Conservation (phyloP, 257 asterid species). For the Ophiorrhiza pumila region DNA sequence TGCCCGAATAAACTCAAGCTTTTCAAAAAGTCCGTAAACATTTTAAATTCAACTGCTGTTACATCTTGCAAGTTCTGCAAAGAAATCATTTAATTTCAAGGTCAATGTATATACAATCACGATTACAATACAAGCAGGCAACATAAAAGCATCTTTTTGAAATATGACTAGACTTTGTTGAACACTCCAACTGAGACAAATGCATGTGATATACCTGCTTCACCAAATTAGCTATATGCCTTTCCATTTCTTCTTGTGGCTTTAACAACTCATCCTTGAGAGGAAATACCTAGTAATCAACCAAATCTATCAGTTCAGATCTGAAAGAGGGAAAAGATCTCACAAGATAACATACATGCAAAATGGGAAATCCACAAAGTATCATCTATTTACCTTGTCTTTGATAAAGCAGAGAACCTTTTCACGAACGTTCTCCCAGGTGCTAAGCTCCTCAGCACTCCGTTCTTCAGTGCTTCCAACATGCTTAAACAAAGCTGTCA, state of each 20-base stretch:
- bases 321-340: not conserved
- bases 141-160: not conserved
- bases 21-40: constrained; percentile 85
- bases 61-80: constrained; percentile 93
- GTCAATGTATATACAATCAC: constrained; percentile 1
- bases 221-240: constrained; percentile 78
- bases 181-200: not conserved
- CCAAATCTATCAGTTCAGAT: not conserved
- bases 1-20: constrained; percentile 88
- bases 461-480: constrained; percentile 81
- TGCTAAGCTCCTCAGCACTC: constrained; percentile 62
- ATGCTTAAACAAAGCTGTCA: constrained; percentile 84
- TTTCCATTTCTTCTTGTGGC: constrained; percentile 87
- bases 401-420: constrained; percentile 78
- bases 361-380: not conserved
- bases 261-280: constrained; percentile 74
- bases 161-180: not conserved
- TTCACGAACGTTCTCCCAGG: constrained; percentile 86
- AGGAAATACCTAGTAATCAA: constrained; percentile 69
- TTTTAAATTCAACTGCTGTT: constrained; percentile 77
- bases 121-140: not conserved
- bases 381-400: constrained; percentile 55
- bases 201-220: constrained; percentile 54
- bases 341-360: not conserved
- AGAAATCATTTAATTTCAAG: constrained; percentile 16